Conservation (phyloP, 2,329 filamentous ascomycete species). For the Triangularia verruculosa region DNA sequence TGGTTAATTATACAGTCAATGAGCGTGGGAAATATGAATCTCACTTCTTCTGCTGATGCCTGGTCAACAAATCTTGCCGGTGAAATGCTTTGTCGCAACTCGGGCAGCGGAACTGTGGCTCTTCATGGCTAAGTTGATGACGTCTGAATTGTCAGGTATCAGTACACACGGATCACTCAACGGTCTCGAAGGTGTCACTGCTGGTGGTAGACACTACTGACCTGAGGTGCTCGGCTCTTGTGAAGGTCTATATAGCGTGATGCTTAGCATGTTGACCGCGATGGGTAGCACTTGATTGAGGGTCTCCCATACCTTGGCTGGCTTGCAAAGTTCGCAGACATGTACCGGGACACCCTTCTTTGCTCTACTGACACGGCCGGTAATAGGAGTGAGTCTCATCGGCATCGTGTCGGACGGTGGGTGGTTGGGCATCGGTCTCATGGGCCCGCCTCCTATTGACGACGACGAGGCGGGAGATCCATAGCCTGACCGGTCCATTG, state of each 20-base stretch:
- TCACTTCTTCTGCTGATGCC: slow-evolving; percentile 54
- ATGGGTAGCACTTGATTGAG: not conserved
- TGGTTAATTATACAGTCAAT: slow-evolving; percentile 17
- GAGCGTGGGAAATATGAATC: slow-evolving; percentile 23
- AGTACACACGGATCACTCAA: not conserved
- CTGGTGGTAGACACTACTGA: slow-evolving; percentile 36
- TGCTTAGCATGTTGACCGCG: slow-evolving; percentile 21
- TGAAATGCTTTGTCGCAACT: slow-evolving; percentile 58
- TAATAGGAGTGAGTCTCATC: slow-evolving; percentile 55
- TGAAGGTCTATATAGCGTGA: slow-evolving; percentile 57
- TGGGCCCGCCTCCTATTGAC: slow-evolving; percentile 34
- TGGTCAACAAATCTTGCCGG: slow-evolving; percentile 56
- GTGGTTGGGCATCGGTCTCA: slow-evolving; percentile 42
- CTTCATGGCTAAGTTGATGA: slow-evolving; percentile 59
- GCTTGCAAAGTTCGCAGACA: slow-evolving; percentile 50
- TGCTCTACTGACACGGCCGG: slow-evolving; percentile 54
- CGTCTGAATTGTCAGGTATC: slow-evolving; percentile 41
- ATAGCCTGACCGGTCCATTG: slow-evolving; percentile 45
- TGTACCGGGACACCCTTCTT: slow-evolving; percentile 60
- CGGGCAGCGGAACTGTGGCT: slow-evolving; percentile 51
- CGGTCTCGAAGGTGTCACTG: not conserved
- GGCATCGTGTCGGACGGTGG: slow-evolving; percentile 36
- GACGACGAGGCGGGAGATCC: slow-evolving; percentile 34
- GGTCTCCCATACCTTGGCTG: slow-evolving; percentile 44
- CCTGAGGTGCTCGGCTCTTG: slow-evolving; percentile 61